phyloP scores from a whole-genome alignment of 139 green algal genomes.

The Asterochloris erici region DNA sequence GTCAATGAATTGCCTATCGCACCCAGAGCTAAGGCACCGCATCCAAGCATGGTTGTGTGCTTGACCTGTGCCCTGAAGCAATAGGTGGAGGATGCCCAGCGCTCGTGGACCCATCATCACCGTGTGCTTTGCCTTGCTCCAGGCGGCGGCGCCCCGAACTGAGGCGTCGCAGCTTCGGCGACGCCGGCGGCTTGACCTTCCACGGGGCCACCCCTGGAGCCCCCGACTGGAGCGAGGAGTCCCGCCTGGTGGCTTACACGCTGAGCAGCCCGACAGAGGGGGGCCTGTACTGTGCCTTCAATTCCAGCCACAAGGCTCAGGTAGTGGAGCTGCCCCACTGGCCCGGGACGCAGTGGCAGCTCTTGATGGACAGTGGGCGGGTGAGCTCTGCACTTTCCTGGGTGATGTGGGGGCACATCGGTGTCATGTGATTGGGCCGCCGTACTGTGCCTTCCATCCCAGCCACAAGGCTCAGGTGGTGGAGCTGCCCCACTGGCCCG shows the following conservation, averaged over 20 bases:
- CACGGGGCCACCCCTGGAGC: constrained; percentile 63
- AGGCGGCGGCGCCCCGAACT: constrained; percentile 55
- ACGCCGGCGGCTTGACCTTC: constrained; percentile 77
- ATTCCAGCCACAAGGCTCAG: constrained; percentile 39
- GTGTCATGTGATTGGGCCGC: too few relatives aligned
- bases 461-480: constrained; percentile 40
- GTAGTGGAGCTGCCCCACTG: constrained; percentile 60
- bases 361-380: constrained; percentile 75
- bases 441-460: constrained; percentile 60
- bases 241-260: constrained; percentile 81
- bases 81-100: too few relatives aligned
- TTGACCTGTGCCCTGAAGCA: too few relatives aligned
- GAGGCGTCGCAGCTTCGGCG: constrained; percentile 51
- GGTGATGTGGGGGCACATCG: too few relatives aligned
- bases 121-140: constrained; percentile 31
- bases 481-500: constrained; percentile 59
- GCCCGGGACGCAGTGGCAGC: constrained; percentile 56
- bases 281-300: constrained; percentile 72
- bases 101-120: constrained; percentile 40
- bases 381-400: constrained; percentile 14
- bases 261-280: constrained; percentile 35
- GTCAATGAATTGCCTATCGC: too few relatives aligned
- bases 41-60: too few relatives aligned
- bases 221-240: constrained; percentile 89
- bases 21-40: too few relatives aligned